These are phyloP conservation scores for Alternaria longipes DNA, from an alignment of 2,329 filamentous ascomycete species.

Conservation along the genomic window DNA sequence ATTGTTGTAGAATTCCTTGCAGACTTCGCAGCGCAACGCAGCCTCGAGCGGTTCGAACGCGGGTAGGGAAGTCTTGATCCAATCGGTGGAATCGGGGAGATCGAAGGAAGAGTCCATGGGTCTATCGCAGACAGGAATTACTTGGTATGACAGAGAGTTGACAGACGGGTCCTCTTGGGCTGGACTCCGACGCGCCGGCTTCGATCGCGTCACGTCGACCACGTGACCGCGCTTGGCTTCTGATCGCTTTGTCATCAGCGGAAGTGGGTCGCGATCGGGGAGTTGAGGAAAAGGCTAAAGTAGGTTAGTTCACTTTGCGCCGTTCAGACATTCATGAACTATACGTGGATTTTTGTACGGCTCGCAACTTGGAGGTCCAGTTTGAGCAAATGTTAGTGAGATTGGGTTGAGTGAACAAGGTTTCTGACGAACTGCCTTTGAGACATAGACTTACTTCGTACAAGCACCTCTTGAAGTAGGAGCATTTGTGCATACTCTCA, in stretches of 20 bases:
- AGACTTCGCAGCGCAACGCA: slow-evolving; percentile 91
- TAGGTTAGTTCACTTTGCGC: slow-evolving; percentile 4
- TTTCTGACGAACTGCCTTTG: no score
- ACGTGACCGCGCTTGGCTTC: slow-evolving; percentile 21
- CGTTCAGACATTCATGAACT: not conserved
- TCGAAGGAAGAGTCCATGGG: slow-evolving; percentile 50
- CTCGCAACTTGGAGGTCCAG: not conserved
- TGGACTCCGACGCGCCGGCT: slow-evolving; percentile 22
- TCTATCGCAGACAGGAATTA: slow-evolving; percentile 10
- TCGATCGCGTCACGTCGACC: slow-evolving; percentile 22
- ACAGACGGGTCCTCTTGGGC: slow-evolving; percentile 15
- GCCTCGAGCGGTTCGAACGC: slow-evolving; percentile 78
- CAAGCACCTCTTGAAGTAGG: not conserved
- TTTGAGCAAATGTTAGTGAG: not conserved
- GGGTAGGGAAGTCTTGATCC: slow-evolving; percentile 75
- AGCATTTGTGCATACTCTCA: not conserved
- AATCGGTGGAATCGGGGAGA: slow-evolving; percentile 83
- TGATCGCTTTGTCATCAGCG: slow-evolving; percentile 20
- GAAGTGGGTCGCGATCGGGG: not conserved
- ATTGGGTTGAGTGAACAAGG: not conserved
- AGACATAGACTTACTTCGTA: no score
- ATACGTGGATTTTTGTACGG: not conserved
- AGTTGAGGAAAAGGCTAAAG: not conserved
- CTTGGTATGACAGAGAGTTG: slow-evolving; percentile 18
- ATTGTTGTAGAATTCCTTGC: slow-evolving; percentile 95